Percentiles rank a stretch among this genome's conserved stretches.
Conservation (phyloP, 441 rosid species). For the Caryocar brasiliense region DNA sequence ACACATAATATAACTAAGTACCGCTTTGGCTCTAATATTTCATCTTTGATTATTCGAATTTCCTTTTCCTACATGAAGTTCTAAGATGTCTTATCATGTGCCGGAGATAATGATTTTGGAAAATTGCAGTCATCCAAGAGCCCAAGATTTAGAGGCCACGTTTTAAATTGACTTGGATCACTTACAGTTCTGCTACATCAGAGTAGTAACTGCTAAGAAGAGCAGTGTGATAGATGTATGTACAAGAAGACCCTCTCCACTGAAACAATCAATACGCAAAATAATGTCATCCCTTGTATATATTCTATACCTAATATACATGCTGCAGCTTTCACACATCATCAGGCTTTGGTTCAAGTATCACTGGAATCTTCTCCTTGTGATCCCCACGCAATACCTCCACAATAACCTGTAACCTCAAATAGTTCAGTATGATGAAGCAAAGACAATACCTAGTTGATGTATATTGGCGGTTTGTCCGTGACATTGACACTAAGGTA, state of each 20-base stretch:
- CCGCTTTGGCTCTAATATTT: no score
- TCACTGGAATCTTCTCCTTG: constrained; percentile 78
- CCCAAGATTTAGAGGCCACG: background rate
- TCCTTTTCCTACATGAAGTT: no score
- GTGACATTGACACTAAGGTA: no score
- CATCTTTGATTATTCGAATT: no score
- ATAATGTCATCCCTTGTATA: constrained; percentile 15
- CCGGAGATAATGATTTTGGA: background rate
- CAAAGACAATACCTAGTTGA: no score
- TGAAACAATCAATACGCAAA: constrained; percentile 12
- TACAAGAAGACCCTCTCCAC: constrained; percentile 13
- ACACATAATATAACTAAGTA: no score
- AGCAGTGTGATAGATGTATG: constrained; percentile 14
- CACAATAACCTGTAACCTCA: constrained; percentile 76
- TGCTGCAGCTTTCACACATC: constrained; percentile 20
- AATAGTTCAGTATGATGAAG: background rate
- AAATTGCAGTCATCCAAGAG: background rate
- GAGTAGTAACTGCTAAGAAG: background rate
- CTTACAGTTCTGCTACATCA: background rate
- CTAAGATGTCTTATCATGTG: no score
- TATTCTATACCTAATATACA: constrained; percentile 10
- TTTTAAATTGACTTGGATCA: background rate
- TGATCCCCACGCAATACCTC: constrained; percentile 91
- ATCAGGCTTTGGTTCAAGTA: constrained; percentile 77
- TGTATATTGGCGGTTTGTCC: no score